Percentiles rank a stretch among this genome's conserved stretches.
Evolutionary conservation across 1,139 yeast genomes (phyloP).

Genomic region (Magnusiomyces fungicola): DNA sequence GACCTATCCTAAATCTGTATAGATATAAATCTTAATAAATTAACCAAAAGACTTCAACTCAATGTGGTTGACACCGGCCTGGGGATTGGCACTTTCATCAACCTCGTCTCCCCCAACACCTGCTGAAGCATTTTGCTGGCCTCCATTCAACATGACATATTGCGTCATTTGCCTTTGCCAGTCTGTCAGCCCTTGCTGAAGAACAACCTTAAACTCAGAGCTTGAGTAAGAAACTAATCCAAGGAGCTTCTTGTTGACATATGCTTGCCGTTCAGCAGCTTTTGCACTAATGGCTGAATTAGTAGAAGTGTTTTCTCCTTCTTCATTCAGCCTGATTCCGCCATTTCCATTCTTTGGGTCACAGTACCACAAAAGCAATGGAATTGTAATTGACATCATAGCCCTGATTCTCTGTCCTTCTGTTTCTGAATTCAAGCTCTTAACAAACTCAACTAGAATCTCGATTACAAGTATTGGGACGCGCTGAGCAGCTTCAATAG

Average conservation of each 20-base stretch:
- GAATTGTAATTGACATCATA: conserved; percentile 40
- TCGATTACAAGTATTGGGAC: conserved; percentile 44
- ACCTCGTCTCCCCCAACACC: conserved; percentile 16
- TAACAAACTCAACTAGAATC: conserved; percentile 44
- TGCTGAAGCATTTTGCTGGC: not conserved
- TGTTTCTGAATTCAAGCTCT: conserved; percentile 24
- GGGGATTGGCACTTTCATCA: not conserved
- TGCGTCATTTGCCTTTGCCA: conserved; percentile 25
- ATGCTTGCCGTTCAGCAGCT: conserved; percentile 31
- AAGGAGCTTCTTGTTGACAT: conserved; percentile 46
- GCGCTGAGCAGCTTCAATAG: not conserved
- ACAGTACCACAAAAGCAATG: conserved; percentile 42
- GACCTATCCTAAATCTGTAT: too few relatives aligned
- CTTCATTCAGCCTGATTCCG: conserved; percentile 16
- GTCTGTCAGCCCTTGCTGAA: conserved; percentile 29
- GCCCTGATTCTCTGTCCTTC: conserved; percentile 28
- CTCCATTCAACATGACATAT: conserved; percentile 18
- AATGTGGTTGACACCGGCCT: conserved; percentile 22
- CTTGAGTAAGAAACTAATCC: conserved; percentile 46
- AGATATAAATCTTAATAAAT: too few relatives aligned
- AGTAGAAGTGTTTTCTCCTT: conserved; percentile 9
- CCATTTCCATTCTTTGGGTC: conserved; percentile 24
- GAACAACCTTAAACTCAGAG: conserved; percentile 47
- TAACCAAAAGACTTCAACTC: conserved; percentile 26
- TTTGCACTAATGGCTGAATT: conserved; percentile 4